phyloP scores from a whole-genome alignment of 495 filamentous ascomycete genomes.

The Pyrenula aspistea region DNA sequence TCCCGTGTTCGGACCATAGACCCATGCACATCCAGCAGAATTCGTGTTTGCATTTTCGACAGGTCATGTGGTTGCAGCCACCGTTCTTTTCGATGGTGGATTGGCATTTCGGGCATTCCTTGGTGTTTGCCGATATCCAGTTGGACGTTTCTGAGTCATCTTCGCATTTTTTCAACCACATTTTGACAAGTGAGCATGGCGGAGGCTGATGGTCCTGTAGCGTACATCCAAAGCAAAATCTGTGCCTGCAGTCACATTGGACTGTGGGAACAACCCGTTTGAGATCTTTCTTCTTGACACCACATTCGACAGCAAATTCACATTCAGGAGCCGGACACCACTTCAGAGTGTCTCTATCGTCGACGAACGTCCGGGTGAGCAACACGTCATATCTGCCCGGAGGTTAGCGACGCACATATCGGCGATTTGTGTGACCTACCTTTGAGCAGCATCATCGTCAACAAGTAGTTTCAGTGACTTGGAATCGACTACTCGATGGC shows the following conservation, averaged over 20 bases:
- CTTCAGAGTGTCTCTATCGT: constrained; percentile 86
- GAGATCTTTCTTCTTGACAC: constrained; percentile 73
- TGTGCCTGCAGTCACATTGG: constrained; percentile 65
- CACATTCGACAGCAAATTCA: constrained; percentile 80
- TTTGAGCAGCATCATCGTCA: constrained; percentile 53
- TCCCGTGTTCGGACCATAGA: constrained; percentile 94
- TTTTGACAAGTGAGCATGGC: constrained; percentile 83
- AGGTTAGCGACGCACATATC: constrained; percentile 10
- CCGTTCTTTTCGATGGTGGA: constrained; percentile 99
- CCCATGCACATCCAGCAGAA: constrained; percentile 99
- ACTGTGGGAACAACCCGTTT: constrained; percentile 81
- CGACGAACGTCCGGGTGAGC: constrained; percentile 87
- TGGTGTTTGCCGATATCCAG: constrained; percentile 98
- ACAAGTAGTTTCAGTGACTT: constrained; percentile 79
- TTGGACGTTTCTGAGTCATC: constrained; percentile 98
- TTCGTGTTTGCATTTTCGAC: constrained; percentile 94
- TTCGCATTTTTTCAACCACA: constrained; percentile 96
- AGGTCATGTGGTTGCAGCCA: constrained; percentile 99
- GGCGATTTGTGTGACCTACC: constrained; percentile 27
- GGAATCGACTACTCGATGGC: constrained; percentile 82
- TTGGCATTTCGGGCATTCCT: constrained; percentile 89
- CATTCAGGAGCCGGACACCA: constrained; percentile 98
- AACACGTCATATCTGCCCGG: constrained; percentile 59
- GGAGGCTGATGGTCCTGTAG: constrained; percentile 85
- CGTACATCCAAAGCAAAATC: constrained; percentile 96